Base-by-base conservation (phyloP, 805 yeast species). In the Tetrapisispora arboricola region DNA sequence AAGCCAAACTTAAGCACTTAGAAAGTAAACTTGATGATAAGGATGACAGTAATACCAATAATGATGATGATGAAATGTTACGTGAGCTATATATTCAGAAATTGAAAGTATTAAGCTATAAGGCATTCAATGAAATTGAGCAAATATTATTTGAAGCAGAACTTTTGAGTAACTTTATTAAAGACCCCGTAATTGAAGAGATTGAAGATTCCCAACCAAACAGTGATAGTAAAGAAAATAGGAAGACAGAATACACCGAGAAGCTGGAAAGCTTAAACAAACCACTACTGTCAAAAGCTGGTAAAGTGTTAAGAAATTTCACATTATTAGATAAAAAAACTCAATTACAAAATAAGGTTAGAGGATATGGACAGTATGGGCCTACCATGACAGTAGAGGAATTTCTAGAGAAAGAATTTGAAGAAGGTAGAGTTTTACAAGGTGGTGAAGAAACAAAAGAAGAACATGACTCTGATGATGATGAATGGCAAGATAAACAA, bases 311-410 rank as follows among this genome's bases (percentile, higher is more conserved):
- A 25, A 73, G 82, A 50, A 96, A 96, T 10, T 92, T 90, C 60
- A 83, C 90, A 0, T 70, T 90, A 15, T 75, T 77, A 12, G 66
- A 80, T 9, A 63, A 70, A 32, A 71, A 76, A 44, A 76, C 75
- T 28, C 75, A 79, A 35, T 49, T 85, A 15, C 67, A 71, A 43
- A 64, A 69, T 25, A 75, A 79, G 51, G 96, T 88, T 0, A 77
- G 75, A 50, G 96, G 96, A 1, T 85, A 94, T 2, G 98, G 96
- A 1, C 96, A 92, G 61, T 77, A 72, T 20, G 68, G 90, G 22
- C 98, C 98, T 2, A 85, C 96, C 0, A 85, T 92, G 92, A 69
- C 95, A 0, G 87, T 92, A 0, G 98, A 92, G 48, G 96, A 92
- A 51, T 80, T 83, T 45, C 66, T 92, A 39, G 94, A 87, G 36